Conservation (phyloP, 176 grass and related monocot genomes). For the Paspalum notatum region DNA sequence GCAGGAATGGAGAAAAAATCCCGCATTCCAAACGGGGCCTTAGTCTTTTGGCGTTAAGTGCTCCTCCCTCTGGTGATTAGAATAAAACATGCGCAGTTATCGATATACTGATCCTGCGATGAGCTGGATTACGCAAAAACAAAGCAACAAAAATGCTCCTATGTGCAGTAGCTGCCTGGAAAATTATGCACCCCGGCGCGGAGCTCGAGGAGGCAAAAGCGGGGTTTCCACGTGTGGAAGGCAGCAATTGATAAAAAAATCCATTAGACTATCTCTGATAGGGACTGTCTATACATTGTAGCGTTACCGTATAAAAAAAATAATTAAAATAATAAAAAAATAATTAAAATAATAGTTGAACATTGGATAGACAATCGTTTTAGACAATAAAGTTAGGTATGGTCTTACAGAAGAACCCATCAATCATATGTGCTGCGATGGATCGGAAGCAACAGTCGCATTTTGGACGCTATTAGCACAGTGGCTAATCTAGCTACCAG, state of each 20-base stretch:
- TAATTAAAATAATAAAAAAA: too few relatives aligned
- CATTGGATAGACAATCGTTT: too few relatives aligned
- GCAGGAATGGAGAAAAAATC: too few relatives aligned
- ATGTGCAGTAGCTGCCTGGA: slow-evolving; percentile 4
- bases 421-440: slow-evolving; percentile 30
- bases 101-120: slow-evolving; percentile 44
- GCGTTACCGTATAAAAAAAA: too few relatives aligned
- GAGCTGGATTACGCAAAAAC: slow-evolving; percentile 26
- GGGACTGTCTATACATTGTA: too few relatives aligned
- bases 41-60: slow-evolving; percentile 7
- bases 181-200: slow-evolving; percentile 12
- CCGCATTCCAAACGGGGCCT: too few relatives aligned
- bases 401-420: neutral
- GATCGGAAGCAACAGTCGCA: neutral
- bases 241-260: neutral
- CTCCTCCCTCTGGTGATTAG: slow-evolving; percentile 6
- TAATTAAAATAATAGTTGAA: too few relatives aligned
- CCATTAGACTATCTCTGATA: too few relatives aligned
- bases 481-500: slow-evolving; percentile 17
- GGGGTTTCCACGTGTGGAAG: slow-evolving; percentile 49
- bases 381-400: too few relatives aligned
- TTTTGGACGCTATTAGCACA: slow-evolving; percentile 7
- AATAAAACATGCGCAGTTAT: slow-evolving; percentile 24
- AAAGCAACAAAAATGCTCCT: neutral
- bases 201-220: slow-evolving; percentile 47